Percentiles rank a stretch among this genome's conserved stretches.
Evolutionary conservation across 345 rosid genomes (phyloP).

Genomic region (Gossypium sturtianum): DNA sequence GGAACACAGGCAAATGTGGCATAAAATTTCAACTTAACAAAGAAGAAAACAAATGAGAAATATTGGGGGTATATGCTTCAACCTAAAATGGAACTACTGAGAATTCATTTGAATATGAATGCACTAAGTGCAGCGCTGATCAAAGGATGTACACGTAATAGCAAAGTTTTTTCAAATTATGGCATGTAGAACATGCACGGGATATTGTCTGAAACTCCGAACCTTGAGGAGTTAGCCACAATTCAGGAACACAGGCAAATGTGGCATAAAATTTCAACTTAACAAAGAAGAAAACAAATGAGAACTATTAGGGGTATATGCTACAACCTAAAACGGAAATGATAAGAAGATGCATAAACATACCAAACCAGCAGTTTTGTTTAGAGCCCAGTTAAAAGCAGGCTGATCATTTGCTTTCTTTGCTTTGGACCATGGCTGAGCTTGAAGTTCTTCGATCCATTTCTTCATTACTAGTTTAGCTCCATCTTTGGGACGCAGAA

Average conservation of each 20-base stretch:
- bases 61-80: background rate
- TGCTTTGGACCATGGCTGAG: constrained; percentile 74
- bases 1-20: background rate
- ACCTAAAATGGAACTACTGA: background rate
- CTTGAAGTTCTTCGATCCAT: constrained; percentile 88
- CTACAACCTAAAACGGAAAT: background rate
- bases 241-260: background rate
- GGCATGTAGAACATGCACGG: background rate
- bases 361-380: constrained; percentile 77
- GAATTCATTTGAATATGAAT: background rate
- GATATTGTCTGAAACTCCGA: background rate
- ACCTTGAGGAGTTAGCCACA: background rate
- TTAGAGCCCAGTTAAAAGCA: constrained; percentile 92
- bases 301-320: background rate
- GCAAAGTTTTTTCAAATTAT: background rate
- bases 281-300: background rate
- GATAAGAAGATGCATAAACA: constrained; percentile 7
- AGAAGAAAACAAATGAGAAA: background rate
- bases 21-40: background rate
- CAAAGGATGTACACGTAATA: background rate
- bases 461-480: constrained; percentile 85
- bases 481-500: constrained; percentile 66
- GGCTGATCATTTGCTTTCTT: constrained; percentile 78
- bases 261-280: background rate
- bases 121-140: background rate